Conservation (phyloP, 192 early-diverging fungal genomes). For the Piromyces finnis region DNA sequence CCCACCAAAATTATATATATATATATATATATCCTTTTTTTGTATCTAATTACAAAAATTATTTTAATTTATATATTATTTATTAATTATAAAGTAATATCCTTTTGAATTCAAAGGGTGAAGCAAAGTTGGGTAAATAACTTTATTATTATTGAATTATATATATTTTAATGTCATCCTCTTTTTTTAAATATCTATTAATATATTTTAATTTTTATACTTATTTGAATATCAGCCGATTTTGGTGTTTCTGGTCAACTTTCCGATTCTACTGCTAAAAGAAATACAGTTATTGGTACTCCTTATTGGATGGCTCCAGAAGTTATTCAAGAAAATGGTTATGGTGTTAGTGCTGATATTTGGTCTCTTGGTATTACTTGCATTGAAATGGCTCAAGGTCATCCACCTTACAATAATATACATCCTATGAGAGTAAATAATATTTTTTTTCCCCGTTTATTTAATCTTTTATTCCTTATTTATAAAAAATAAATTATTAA, state of each 20-base stretch:
- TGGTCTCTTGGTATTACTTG: slow-evolving; percentile 43
- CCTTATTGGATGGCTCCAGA: slow-evolving; percentile 58
- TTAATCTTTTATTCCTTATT: no score
- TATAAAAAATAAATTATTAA: no score
- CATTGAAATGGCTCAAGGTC: slow-evolving; percentile 45
- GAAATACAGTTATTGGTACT: slow-evolving; percentile 47
- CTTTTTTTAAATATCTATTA: no score
- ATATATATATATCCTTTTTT: no score
- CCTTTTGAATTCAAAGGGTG: slow-evolving; percentile 22
- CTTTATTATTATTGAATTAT: no score
- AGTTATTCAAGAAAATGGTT: slow-evolving; percentile 46
- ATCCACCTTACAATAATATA: slow-evolving; percentile 36
- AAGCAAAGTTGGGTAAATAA: slow-evolving; percentile 18
- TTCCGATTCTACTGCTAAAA: slow-evolving; percentile 22
- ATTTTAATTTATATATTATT: no score
- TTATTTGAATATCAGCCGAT: slow-evolving; percentile 15
- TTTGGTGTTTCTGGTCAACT: slow-evolving; percentile 58
- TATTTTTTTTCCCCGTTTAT: no score
- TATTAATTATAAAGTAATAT: slow-evolving; percentile 27
- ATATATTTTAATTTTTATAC: no score
- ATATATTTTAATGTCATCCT: no score
- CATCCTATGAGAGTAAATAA: slow-evolving; percentile 29
- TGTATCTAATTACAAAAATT: no score
- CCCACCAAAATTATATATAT: no score
- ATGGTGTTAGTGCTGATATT: slow-evolving; percentile 36